A percentile compares a stretch with the other conserved stretches of the same genome.
These are phyloP conservation scores for Ceriops decandra DNA, from an alignment of 345 rosid species.

Conservation along the genomic window DNA sequence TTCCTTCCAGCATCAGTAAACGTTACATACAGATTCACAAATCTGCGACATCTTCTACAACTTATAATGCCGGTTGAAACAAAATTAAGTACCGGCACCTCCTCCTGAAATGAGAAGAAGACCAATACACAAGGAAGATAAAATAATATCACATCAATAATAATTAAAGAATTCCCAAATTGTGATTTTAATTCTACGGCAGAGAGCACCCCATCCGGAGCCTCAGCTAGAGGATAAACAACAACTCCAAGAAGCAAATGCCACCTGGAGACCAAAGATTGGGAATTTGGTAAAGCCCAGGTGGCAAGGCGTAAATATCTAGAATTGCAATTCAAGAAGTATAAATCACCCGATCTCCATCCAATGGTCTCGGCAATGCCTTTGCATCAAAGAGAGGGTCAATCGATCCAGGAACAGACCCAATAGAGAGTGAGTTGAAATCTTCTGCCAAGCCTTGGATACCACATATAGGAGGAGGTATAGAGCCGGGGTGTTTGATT, in stretches of 20 bases:
- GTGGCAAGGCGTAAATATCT: conserved; percentile 88
- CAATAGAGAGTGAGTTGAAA: conserved; percentile 68
- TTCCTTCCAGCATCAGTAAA: conserved; percentile 96
- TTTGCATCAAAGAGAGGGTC: conserved; percentile 71
- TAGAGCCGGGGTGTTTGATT: conserved; percentile 49
- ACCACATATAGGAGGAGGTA: conserved; percentile 53
- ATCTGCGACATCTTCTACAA: conserved; percentile 95
- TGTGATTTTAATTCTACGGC: conserved; percentile 13
- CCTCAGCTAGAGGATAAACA: conserved; percentile 96
- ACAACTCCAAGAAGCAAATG: conserved; percentile 97
- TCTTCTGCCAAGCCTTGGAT: conserved; percentile 77
- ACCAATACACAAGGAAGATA: conserved; percentile 18
- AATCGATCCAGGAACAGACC: conserved; percentile 70
- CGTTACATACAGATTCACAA: conserved; percentile 84
- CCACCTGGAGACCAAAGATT: conserved; percentile 92
- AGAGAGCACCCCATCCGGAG: conserved; percentile 72
- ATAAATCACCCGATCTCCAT: conserved; percentile 64
- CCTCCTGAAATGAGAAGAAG: conserved; percentile 57
- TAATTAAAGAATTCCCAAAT: conserved; percentile 5
- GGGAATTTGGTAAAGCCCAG: conserved; percentile 78
- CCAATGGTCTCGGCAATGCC: conserved; percentile 85
- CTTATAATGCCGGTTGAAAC: conserved; percentile 84
- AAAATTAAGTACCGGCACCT: conserved; percentile 87
- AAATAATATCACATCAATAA: conserved; percentile 6
- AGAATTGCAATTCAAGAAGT: conserved; percentile 74